These are phyloP conservation scores for Luvunga scandens DNA, from an alignment of 345 rosid species.

Conservation along the genomic window DNA sequence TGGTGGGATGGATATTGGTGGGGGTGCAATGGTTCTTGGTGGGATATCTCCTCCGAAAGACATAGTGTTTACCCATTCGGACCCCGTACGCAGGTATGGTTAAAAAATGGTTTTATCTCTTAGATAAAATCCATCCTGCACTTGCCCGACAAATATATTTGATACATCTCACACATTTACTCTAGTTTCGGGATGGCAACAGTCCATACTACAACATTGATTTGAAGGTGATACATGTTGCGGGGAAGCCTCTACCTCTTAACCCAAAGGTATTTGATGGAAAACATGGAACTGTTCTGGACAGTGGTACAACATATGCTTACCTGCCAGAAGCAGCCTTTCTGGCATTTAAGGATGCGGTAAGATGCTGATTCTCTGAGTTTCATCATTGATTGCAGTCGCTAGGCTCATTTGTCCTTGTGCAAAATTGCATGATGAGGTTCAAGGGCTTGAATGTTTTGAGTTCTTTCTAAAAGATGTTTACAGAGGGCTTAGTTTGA, in stretches of 20 bases:
- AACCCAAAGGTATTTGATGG: conserved; percentile 63
- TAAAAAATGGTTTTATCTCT: conserved; percentile 26
- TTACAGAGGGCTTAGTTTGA: background rate
- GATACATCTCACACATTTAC: conserved; percentile 86
- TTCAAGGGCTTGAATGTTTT: conserved; percentile 2
- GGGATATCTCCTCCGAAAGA: conserved; percentile 61
- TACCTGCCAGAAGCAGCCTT: conserved; percentile 86
- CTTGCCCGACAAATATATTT: conserved; percentile 51
- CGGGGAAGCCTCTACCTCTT: conserved; percentile 71
- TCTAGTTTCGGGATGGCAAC: conserved; percentile 99
- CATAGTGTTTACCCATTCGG: conserved; percentile 67
- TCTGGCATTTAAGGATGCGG: conserved; percentile 70
- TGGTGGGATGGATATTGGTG: conserved; percentile 94
- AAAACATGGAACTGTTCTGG: conserved; percentile 75
- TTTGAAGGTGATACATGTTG: conserved; percentile 89
- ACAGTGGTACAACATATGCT: conserved; percentile 90
- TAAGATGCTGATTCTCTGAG: conserved; percentile 30
- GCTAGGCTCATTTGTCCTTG: background rate
- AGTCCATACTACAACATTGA: conserved; percentile 98
- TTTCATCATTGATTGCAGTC: background rate
- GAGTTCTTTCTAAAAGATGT: background rate
- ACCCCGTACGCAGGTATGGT: conserved; percentile 78
- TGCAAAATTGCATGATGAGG: background rate
- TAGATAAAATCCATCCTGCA: conserved; percentile 28
- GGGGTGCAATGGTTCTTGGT: conserved; percentile 97